Evolutionary conservation across 2,329 filamentous ascomycete species (phyloP), one percentile per base, ranked within the genome.

Genomic region (Rhynchosporium agropyri): DNA sequence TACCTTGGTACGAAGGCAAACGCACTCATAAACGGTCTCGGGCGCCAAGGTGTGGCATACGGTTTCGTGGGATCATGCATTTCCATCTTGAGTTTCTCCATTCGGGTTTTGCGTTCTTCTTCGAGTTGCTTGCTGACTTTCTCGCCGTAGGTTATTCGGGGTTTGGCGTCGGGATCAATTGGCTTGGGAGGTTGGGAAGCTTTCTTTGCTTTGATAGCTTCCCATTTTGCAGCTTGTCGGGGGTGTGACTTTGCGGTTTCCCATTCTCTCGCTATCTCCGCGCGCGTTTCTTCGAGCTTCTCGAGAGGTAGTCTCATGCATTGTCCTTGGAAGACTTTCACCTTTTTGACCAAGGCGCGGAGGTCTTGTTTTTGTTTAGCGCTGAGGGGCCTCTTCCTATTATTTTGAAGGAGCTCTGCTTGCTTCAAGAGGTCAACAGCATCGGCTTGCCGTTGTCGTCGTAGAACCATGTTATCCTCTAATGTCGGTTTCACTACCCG

Each of bases 1-100:
- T 98, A 99, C 60, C 90, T 83, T 10, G 95, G 95, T 69, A 99
- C 92, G 77, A 97, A 97, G 29, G 93, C 92, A 77, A 99, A 99
- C 0, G 93, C 88, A 58, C 85, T 83, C 90, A 99, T 96, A 77
- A 85, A 98, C 58, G 89, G 84, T 61, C 92, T 84, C 12, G 95
- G 95, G 68, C 83, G 79, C 95, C 95, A 99, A 12, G 95, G 95
- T 1, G 93, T 97, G 4, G 84, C 84, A 75, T 99, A 99, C 3
- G 95, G 91, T 78, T 96, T 96, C 62, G 77, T 79, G 31, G 78
- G 76, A 76, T 97, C 91, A 64, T 89, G 89, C 60, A 96, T 81
- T 60, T 88, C 83, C 73, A 89, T 86, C 80, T 94, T 95, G 74
- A 89, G 86, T 74, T 88, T 89, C 60, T 85, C 90, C 38, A 83